Base-by-base conservation (phyloP, 2,329 filamentous ascomycete species). In the Cadophora malorum region DNA sequence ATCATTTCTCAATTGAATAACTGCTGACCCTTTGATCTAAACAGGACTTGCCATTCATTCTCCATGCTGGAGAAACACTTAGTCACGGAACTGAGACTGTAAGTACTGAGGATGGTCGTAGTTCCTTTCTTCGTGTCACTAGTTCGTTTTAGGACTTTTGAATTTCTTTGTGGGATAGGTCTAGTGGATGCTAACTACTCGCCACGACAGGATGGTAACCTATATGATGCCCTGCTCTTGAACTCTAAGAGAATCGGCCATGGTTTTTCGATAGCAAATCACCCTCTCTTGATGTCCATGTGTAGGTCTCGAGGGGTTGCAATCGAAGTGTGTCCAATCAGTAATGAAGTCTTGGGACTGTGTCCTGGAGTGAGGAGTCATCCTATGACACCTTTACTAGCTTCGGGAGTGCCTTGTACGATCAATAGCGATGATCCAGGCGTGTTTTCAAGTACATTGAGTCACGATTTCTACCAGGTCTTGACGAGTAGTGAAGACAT, bases 401-500 rank as follows among this genome's bases (percentile, higher is more conserved):
- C 93, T 0, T 88, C 93, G 59, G 94, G 95, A 25, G 92, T 97
- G 0, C 80, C 91, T 5, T 94, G 93, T 73, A 87, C 89, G 19
- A 85, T 97, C n/a, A 91, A 89, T 80, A 97, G 97, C 77, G 94
- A 97, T 78, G 93, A 97, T 77, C 93, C 93, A 1, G 94, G 94
- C 10, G 92, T 96, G 74, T 91, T 91, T 62, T 87, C 85, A 9
- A 90, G 88, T 28, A 93, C 92, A 35, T 88, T 95, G 84, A 94
- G 90, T 1, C 91, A 96, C 79, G 93, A 97, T 79, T 97, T 96
- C 78, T 97, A 93, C 92, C 93, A 96, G 79, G 90, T 91, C 0
- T 81, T 97, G 23, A 28, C 28, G 28, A 28, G 28, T 28, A 28
- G 28, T 28, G 28, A 28, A 28, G 28, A 28, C 3, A 28, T 28